Conservation (phyloP, 345 rosid genomes). For the Dovyalis caffra region DNA sequence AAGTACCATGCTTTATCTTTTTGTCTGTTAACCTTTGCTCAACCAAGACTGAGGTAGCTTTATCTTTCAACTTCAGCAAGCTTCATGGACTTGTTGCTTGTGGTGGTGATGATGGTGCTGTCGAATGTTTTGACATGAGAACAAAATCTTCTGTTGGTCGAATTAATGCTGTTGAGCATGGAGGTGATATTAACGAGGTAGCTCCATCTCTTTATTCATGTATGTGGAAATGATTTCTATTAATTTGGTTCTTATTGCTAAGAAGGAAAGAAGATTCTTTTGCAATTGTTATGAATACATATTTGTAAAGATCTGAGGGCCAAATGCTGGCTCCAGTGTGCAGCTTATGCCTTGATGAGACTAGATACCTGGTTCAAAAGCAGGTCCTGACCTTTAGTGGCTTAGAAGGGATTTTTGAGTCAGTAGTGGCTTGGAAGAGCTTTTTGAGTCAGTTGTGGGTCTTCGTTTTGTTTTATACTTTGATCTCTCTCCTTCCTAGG, state of each 20-base stretch:
- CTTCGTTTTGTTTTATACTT: not conserved
- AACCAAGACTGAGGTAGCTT: conserved; percentile 15
- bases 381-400: no score
- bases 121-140: conserved; percentile 92
- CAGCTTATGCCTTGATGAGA: not conserved
- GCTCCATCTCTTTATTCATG: conserved; percentile 8
- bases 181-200: conserved; percentile 73
- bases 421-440: not conserved
- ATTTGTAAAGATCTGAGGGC: not conserved
- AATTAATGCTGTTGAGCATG: conserved; percentile 71
- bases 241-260: not conserved
- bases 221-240: conserved; percentile 7
- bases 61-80: conserved; percentile 48
- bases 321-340: not conserved
- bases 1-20: not conserved
- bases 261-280: not conserved
- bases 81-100: conserved; percentile 92
- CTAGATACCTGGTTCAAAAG: not conserved
- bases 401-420: no score
- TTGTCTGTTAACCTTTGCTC: conserved; percentile 9
- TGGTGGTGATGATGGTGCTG: conserved; percentile 98
- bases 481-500: no score
- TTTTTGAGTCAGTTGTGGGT: not conserved
- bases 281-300: not conserved
- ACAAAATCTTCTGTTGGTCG: conserved; percentile 77